Percentiles rank a stretch among this genome's conserved stretches.
These are phyloP conservation scores for Jatropha podagrica DNA, from an alignment of 441 rosid genomes.

Conservation along the genomic window DNA sequence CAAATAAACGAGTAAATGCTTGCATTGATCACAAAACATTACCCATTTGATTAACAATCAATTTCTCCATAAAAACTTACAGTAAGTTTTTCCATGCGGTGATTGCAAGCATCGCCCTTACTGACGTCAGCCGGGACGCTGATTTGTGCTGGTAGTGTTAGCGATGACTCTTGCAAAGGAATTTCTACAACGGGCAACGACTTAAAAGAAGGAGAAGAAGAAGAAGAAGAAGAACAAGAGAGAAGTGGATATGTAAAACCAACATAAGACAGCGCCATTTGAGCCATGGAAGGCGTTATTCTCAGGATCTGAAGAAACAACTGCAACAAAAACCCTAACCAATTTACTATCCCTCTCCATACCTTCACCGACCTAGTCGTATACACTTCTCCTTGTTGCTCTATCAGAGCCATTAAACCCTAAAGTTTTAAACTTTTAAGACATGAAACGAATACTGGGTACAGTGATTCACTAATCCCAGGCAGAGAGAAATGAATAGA, in stretches of 20 bases:
- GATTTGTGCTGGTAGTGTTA: not conserved
- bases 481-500: not conserved
- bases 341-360: conserved; percentile 42
- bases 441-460: not conserved
- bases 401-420: conserved; percentile 13
- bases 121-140: conserved; percentile 4
- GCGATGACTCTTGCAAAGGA: conserved; percentile 31
- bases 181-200: conserved; percentile 46
- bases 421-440: not conserved
- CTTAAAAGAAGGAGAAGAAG: conserved; percentile 34
- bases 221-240: conserved; percentile 19
- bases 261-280: conserved; percentile 36
- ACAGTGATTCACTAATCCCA: not conserved
- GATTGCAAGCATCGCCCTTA: conserved; percentile 3
- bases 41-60: not conserved
- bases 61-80: conserved; percentile 17
- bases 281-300: conserved; percentile 39
- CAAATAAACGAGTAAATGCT: too few relatives aligned
- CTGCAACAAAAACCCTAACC: conserved; percentile 35
- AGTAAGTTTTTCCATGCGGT: conserved; percentile 34
- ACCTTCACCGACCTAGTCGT: conserved; percentile 34
- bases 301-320: conserved; percentile 38
- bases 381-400: conserved; percentile 22
- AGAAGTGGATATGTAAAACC: conserved; percentile 25
- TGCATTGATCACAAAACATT: not conserved